These are phyloP conservation scores for Aspergillus bombycis DNA, from an alignment of 2,329 filamentous ascomycete genomes.

Conservation along the genomic window DNA sequence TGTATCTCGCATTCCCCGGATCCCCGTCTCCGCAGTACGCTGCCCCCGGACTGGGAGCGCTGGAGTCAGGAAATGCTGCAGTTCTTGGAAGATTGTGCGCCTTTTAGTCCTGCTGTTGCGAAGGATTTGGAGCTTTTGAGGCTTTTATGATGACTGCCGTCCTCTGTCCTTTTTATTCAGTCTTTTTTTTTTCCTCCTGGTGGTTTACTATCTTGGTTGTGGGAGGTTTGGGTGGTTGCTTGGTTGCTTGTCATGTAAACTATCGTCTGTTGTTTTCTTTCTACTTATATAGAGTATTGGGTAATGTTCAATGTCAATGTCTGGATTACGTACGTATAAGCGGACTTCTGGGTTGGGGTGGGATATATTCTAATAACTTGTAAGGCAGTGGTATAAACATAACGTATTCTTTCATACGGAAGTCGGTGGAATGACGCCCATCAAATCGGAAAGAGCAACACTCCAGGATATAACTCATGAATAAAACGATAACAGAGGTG, in stretches of 20 bases:
- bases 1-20: slow-evolving; percentile 44
- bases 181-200: background rate
- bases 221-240: background rate
- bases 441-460: background rate
- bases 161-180: too few species aligned
- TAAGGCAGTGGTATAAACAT: slow-evolving; percentile 2
- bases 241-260: background rate
- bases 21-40: slow-evolving; percentile 35
- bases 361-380: background rate
- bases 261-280: background rate
- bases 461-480: background rate
- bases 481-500: background rate
- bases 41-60: slow-evolving; percentile 44
- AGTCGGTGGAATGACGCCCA: background rate
- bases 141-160: slow-evolving; percentile 26
- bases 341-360: background rate
- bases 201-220: background rate
- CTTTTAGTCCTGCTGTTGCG: slow-evolving; percentile 42
- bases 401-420: slow-evolving; percentile 3
- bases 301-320: background rate
- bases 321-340: background rate
- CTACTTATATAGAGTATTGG: background rate
- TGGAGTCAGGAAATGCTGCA: slow-evolving; percentile 47
- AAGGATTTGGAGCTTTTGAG: slow-evolving; percentile 44
- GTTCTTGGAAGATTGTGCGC: slow-evolving; percentile 44